phyloP scores from a whole-genome alignment of 495 filamentous ascomycete species.

The Aspergillus conjunctus region DNA sequence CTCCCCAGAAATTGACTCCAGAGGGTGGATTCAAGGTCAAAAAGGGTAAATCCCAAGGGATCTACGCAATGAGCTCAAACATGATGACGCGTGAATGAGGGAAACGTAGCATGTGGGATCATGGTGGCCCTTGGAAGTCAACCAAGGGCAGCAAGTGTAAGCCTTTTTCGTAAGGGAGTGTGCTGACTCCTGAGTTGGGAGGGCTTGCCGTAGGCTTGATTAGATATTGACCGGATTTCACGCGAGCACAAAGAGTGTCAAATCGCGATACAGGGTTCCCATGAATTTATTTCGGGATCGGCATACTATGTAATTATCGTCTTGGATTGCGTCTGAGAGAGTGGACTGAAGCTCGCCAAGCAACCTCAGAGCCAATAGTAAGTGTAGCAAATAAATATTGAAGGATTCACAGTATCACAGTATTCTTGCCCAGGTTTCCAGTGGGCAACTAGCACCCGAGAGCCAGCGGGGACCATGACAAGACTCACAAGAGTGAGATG shows the following conservation, averaged over 20 bases:
- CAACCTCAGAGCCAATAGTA: slow-evolving; percentile 12
- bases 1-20: background rate
- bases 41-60: background rate
- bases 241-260: slow-evolving; percentile 4
- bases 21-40: background rate
- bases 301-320: background rate
- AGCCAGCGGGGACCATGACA: background rate
- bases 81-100: background rate
- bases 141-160: background rate
- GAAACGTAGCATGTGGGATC: background rate
- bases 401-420: background rate
- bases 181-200: slow-evolving; percentile 13
- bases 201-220: background rate
- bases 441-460: background rate
- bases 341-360: slow-evolving; percentile 13
- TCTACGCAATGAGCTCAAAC: background rate
- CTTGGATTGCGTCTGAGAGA: slow-evolving; percentile 1
- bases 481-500: background rate
- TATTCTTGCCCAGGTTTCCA: background rate
- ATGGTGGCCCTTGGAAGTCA: background rate
- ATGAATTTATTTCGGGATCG: slow-evolving; percentile 11
- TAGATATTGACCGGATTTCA: background rate
- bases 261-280: slow-evolving; percentile 10
- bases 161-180: background rate
- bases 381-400: background rate